Conservation (phyloP, 2,329 filamentous ascomycete genomes). For the Didymella sp. region DNA sequence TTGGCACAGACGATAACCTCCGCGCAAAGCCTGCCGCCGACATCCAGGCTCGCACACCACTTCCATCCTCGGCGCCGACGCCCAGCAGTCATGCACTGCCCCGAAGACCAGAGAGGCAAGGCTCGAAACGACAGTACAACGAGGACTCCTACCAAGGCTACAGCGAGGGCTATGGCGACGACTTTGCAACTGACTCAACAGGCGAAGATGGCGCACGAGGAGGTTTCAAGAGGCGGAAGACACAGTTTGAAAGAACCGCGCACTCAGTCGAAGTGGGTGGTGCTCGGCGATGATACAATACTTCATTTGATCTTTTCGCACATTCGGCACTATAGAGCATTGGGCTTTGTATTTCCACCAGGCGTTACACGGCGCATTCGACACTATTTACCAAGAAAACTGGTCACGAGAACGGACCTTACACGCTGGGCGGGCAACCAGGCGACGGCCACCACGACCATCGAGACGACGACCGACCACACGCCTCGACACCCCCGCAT, state of each 20-base stretch:
- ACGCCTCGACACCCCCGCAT: neutral
- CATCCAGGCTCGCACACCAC: slow-evolving; percentile 28
- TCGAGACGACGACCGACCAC: neutral
- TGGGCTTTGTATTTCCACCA: slow-evolving; percentile 13
- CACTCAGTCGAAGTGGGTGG: slow-evolving; percentile 48
- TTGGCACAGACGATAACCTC: slow-evolving; percentile 54
- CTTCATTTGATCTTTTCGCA: slow-evolving; percentile 10
- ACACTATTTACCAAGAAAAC: slow-evolving; percentile 12
- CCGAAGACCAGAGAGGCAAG: slow-evolving; percentile 67
- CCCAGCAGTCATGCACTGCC: slow-evolving; percentile 49
- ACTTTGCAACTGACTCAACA: slow-evolving; percentile 72
- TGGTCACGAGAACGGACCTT: slow-evolving; percentile 12
- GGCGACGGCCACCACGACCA: slow-evolving; percentile 2
- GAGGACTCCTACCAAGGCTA: slow-evolving; percentile 79
- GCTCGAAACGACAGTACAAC: slow-evolving; percentile 78
- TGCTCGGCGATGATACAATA: slow-evolving; percentile 39
- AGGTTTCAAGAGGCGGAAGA: slow-evolving; percentile 44
- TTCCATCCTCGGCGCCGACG: slow-evolving; percentile 33
- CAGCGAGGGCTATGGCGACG: slow-evolving; percentile 73
- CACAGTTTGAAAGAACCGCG: slow-evolving; percentile 46
- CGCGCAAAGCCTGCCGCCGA: slow-evolving; percentile 40
- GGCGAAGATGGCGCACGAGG: slow-evolving; percentile 66
- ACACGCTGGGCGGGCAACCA: slow-evolving; percentile 8
- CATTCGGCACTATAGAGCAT: slow-evolving; percentile 19
- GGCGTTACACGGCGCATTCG: slow-evolving; percentile 15